These are phyloP conservation scores for Sordariomycetes sp. DNA, from an alignment of 2,329 filamentous ascomycete genomes.

Conservation along the genomic window DNA sequence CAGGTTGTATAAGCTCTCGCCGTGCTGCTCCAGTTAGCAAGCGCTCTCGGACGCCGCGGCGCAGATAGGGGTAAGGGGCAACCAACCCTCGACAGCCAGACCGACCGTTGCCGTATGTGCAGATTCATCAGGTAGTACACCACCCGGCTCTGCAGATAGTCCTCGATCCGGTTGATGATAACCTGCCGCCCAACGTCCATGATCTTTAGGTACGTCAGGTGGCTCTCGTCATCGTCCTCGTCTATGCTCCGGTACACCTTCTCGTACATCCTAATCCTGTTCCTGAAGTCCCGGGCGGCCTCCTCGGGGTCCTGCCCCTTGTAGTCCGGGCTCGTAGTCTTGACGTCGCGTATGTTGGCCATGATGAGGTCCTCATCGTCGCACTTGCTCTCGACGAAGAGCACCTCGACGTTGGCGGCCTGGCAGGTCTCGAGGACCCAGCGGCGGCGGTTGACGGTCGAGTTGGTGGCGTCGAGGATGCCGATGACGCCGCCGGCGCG, in stretches of 20 bases:
- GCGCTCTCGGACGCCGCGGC: background rate
- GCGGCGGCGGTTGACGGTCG: conserved; percentile 75
- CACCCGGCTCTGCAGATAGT: conserved; percentile 91
- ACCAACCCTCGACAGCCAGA: conserved; percentile 85
- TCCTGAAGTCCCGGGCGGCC: conserved; percentile 83
- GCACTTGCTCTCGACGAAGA: conserved; percentile 96
- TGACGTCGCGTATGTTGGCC: conserved; percentile 96
- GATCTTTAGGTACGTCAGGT: conserved; percentile 92
- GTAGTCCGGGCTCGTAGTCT: conserved; percentile 94
- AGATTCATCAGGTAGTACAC: conserved; percentile 99
- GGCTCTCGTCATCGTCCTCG: conserved; percentile 64
- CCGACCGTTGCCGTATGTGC: conserved; percentile 90
- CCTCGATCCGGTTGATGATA: conserved; percentile 94
- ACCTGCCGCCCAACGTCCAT: conserved; percentile 94
- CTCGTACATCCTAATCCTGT: conserved; percentile 94
- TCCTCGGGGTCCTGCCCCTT: conserved; percentile 85
- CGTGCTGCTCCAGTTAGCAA: conserved; percentile 50
- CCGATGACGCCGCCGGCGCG: conserved; percentile 69
- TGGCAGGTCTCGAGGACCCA: conserved; percentile 83
- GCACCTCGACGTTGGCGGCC: conserved; percentile 69
- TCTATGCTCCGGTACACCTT: conserved; percentile 93
- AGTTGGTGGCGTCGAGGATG: conserved; percentile 95
- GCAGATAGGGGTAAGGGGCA: background rate
- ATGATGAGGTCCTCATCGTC: conserved; percentile 94
- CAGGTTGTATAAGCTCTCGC: conserved; percentile 88